Evolutionary conservation across 768 basidiomycete species (phyloP).

Genomic region (Pisolithus orientalis): DNA sequence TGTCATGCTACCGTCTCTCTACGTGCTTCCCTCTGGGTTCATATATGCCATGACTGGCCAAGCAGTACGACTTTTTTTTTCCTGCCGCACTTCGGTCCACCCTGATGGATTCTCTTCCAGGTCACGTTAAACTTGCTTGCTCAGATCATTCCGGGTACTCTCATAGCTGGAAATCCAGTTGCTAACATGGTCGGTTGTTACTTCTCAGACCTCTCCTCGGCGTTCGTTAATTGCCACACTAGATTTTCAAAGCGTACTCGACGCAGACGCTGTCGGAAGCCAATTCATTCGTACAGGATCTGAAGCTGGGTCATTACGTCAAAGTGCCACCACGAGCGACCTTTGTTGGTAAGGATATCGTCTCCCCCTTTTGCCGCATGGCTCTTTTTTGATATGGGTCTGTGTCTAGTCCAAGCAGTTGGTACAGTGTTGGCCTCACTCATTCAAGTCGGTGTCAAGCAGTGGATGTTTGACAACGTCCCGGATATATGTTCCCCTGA

Average conservation of each 20-base stretch:
- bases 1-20: constrained; percentile 64
- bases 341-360: constrained; percentile 43
- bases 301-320: constrained; percentile 92
- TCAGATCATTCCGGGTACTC: constrained; percentile 85
- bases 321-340: constrained; percentile 91
- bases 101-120: constrained; percentile 28
- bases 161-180: constrained; percentile 79
- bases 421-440: constrained; percentile 72
- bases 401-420: constrained; percentile 57
- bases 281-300: constrained; percentile 75
- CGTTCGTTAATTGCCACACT: background rate
- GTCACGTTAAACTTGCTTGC: constrained; percentile 82
- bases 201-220: background rate
- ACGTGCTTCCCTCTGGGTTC: constrained; percentile 86
- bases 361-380: background rate
- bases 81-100: background rate
- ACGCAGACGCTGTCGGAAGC: constrained; percentile 79
- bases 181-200: constrained; percentile 67
- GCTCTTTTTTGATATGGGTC: constrained; percentile 1
- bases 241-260: constrained; percentile 82
- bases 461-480: constrained; percentile 77
- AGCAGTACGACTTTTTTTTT: constrained; percentile 40
- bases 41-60: constrained; percentile 91
- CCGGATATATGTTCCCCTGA: constrained; percentile 57
- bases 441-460: constrained; percentile 74